Percentiles rank a stretch among this genome's conserved stretches.
These are phyloP conservation scores for Mortierella sp. DNA, from an alignment of 371 early-diverging fungal species.

Conservation along the genomic window DNA sequence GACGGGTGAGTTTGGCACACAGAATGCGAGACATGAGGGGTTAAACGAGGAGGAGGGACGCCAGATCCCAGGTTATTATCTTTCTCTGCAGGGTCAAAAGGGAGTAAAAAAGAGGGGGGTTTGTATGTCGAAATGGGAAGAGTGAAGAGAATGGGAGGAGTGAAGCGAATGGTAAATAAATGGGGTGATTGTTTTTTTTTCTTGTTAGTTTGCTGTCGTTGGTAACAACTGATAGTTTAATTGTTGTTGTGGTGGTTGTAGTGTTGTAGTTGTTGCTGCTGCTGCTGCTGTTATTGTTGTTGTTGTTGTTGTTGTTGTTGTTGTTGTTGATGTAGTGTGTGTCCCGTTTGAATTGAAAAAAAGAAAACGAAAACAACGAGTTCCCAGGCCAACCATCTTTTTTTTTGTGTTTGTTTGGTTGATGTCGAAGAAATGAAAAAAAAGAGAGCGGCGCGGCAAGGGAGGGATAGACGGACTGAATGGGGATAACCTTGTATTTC, in stretches of 20 bases:
- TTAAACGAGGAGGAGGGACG: neutral
- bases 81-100: neutral
- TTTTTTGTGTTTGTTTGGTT: neutral
- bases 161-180: neutral
- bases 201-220: no score
- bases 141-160: no score
- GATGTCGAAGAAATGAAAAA: neutral
- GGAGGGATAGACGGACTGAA: neutral
- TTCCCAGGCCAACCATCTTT: slow-evolving; percentile 11
- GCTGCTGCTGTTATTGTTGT: neutral
- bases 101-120: neutral
- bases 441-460: slow-evolving; percentile 3
- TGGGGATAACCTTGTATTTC: neutral
- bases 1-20: neutral
- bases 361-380: neutral
- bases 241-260: neutral
- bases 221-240: neutral
- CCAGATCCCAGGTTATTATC: neutral
- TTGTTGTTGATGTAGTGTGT: neutral
- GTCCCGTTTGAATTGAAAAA: slow-evolving; percentile 2
- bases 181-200: neutral
- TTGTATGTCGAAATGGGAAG: no score
- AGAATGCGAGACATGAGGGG: neutral
- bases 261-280: neutral
- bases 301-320: neutral